These are phyloP conservation scores for Prunus armeniaca DNA, from an alignment of 306 rosid species.

Conservation along the genomic window DNA sequence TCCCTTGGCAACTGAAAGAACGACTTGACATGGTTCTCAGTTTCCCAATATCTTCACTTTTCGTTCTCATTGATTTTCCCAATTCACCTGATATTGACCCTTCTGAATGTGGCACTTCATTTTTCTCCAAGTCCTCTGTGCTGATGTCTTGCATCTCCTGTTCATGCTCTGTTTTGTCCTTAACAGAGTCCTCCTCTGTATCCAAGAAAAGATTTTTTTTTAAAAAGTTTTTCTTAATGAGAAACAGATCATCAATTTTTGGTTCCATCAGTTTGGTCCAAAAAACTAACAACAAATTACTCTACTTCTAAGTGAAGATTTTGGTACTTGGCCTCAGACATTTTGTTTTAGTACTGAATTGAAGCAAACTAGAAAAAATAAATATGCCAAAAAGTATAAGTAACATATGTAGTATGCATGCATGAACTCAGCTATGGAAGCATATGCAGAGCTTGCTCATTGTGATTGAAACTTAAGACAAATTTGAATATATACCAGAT, in stretches of 20 bases:
- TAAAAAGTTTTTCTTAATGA: no score
- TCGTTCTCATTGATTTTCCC: slow-evolving; percentile 39
- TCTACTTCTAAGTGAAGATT: neutral
- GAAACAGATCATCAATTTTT: neutral
- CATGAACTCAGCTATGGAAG: neutral
- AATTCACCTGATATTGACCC: slow-evolving; percentile 43
- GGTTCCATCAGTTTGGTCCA: neutral
- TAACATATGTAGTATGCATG: neutral
- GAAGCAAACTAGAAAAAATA: neutral
- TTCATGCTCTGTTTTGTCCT: slow-evolving; percentile 60
- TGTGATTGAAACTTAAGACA: neutral
- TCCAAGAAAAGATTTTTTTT: neutral
- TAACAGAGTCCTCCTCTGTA: slow-evolving; percentile 81
- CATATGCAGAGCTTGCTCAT: neutral
- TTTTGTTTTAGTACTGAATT: neutral
- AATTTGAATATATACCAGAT: slow-evolving; percentile 46
- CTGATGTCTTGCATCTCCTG: slow-evolving; percentile 43
- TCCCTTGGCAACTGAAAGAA: slow-evolving; percentile 64
- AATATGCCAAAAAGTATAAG: neutral
- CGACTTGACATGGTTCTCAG: slow-evolving; percentile 60
- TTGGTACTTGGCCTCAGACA: neutral
- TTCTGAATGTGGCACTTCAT: slow-evolving; percentile 39
- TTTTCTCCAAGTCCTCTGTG: slow-evolving; percentile 55
- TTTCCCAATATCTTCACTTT: slow-evolving; percentile 50
- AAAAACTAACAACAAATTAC: neutral